Evolutionary conservation across 805 yeast genomes (phyloP), one percentile per base, ranked within the genome.

Genomic region (Nakazawaea wyomingensis): DNA sequence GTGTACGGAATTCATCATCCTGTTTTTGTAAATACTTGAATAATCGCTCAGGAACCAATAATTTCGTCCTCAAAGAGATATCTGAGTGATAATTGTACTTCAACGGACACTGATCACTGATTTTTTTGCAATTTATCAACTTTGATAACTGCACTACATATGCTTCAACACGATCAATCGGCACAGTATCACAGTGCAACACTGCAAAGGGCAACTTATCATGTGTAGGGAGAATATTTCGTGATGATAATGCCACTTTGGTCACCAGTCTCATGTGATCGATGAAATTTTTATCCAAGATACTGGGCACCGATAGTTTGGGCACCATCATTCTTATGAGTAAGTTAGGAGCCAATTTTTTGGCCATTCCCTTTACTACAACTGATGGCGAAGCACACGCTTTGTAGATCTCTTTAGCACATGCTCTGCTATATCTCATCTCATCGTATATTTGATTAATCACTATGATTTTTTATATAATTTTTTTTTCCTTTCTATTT

Each of bases 241-340:
- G 10, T n/a, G 19, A 5, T 4, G 31, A n/a, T 7, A 36, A n/a
- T 5, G 26, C 3, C 16, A 37, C 34, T 27, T 16, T 29, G 17
- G 41, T 37, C 19, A 10, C 27, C n/a, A 5, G 8, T 16, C 16
- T 20, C 8, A 37, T 29, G 18, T 18, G 27, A 19, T 37, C 19
- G 10, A 13, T 13, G 19, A 29, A 37, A 7, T 27, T 29, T 10
- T 29, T n/a, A 14, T 29, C 35, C 9, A 30, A n/a, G 14, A 38
- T 19, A 5, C 21, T 29, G n/a, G 34, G 30, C 20, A 14, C n/a
- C 7, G 35, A 16, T 14, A 38, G n/a, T 21, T 31, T 38, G 21
- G 41, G 41, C 16, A 38, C 22, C 41, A 38, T 38, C n/a, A 28
- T 13, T 21, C 41, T 11, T 11, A 29, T 29, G 8, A 29, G 13